Evolutionary conservation across 2,329 filamentous ascomycete species (phyloP), one percentile per base, ranked within the genome.

Genomic region (Fusarium coicis): DNA sequence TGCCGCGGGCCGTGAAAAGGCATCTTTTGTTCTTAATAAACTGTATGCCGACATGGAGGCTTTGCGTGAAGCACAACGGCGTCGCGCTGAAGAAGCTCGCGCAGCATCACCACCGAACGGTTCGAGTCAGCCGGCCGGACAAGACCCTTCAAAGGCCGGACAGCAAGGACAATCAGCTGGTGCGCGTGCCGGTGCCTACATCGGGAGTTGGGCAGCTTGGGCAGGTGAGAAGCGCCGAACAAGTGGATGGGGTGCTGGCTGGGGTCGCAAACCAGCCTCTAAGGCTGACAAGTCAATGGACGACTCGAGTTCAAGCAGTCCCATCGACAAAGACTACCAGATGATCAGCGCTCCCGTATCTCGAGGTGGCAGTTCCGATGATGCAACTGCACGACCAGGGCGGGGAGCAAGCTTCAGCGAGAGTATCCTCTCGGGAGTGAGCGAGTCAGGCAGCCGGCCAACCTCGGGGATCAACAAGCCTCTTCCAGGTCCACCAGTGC

Each of bases 1-100:
- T n/a, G 93, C 93, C 8, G 94, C 93, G 2, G 95, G 96, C 1
- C 92, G 93, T 62, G 94, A 96, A 77, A 97, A 96, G 83, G 93
- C 97, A 2, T 95, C 92, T 26, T 92, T 91, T 9, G 92, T 96
- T 42, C 94, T 98, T 81, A 97, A 93, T 80, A 95, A 91, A 78
- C 86, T 98, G 34, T 98, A 97, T 86, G 90, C 94, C 1, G 96
- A 98, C 76, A 93, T 98, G 83, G 96, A 98, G 82, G 79, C 79
- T 81, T 82, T 87, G 77, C 77, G 85, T 60, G 83, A 88, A 80
- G 81, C 85, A 72, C 80, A 88, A 73, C 67, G 84, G 42, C 74
- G 84, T 62, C 75, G 86, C 43, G 76, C 80, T 54, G 77, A 88
- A 73, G 78, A 87, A 76, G 79, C 77, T 76, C 77, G 70, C 74